These are phyloP conservation scores for Neofusicoccum parvum DNA, from an alignment of 2,329 filamentous ascomycete genomes.

Conservation along the genomic window DNA sequence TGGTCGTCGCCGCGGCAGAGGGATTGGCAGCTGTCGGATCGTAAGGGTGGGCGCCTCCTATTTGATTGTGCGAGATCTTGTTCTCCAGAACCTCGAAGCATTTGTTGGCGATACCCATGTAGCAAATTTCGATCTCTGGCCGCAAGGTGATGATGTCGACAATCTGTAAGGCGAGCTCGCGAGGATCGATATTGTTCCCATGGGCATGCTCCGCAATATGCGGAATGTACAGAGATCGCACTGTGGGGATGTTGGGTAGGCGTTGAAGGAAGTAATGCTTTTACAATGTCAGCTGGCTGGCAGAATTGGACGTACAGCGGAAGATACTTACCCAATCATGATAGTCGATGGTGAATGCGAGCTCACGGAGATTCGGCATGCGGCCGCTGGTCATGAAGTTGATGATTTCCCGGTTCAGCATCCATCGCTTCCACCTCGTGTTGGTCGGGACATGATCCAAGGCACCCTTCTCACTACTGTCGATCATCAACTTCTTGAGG, in stretches of 20 bases:
- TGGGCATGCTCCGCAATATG: constrained; percentile 66
- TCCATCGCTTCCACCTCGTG: constrained; percentile 68
- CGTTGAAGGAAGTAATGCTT: constrained; percentile 79
- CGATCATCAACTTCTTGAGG: constrained; percentile 72
- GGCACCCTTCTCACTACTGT: constrained; percentile 63
- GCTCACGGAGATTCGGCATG: constrained; percentile 71
- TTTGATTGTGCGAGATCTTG: constrained; percentile 49
- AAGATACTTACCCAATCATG: constrained; percentile 70
- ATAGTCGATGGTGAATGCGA: constrained; percentile 73
- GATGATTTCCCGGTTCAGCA: constrained; percentile 68
- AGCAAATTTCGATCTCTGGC: constrained; percentile 75
- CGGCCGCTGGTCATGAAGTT: constrained; percentile 75
- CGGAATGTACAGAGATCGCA: constrained; percentile 72
- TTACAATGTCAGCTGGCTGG: neutral
- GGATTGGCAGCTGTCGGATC: constrained; percentile 21
- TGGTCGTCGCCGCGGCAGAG: neutral
- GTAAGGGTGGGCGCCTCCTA: constrained; percentile 25
- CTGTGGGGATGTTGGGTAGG: constrained; percentile 68
- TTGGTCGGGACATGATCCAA: constrained; percentile 42
- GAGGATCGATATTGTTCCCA: constrained; percentile 58
- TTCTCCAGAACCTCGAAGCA: constrained; percentile 81
- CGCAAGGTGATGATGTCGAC: constrained; percentile 76
- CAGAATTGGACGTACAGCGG: neutral
- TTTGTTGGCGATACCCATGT: constrained; percentile 74
- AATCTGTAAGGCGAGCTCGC: constrained; percentile 74